Conservation (phyloP, 2,329 filamentous ascomycete genomes). For the Chaetothyriales sp. region DNA sequence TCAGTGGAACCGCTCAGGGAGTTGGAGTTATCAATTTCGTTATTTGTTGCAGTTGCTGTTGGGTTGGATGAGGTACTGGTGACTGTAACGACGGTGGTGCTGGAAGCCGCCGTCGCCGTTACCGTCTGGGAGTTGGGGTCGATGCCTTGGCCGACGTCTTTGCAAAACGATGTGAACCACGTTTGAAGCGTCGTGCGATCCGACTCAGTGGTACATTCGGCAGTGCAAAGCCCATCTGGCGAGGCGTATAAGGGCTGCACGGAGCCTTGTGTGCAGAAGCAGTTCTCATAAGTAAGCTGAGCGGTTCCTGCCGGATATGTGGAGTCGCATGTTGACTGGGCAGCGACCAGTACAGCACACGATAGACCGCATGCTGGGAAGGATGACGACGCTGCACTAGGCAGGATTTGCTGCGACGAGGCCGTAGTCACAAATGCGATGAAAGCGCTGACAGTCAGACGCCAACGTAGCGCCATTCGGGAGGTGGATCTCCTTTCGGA, state of each 20-base stretch:
- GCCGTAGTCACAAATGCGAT: constrained; percentile 17
- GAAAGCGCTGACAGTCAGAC: constrained; percentile 12
- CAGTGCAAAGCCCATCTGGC: constrained; percentile 48
- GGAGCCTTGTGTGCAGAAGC: constrained; percentile 56
- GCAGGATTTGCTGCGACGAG: constrained; percentile 22
- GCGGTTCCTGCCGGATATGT: constrained; percentile 37
- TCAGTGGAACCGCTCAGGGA: background rate
- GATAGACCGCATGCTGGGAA: constrained; percentile 49
- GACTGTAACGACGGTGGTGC: constrained; percentile 10
- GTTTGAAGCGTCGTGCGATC: constrained; percentile 46
- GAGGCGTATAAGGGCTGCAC: constrained; percentile 46
- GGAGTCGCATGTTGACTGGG: constrained; percentile 58
- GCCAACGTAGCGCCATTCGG: background rate
- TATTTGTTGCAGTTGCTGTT: constrained; percentile 17
- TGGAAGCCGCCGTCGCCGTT: constrained; percentile 12
- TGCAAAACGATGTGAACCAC: constrained; percentile 61
- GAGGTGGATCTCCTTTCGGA: background rate
- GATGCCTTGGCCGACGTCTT: constrained; percentile 29
- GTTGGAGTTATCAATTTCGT: constrained; percentile 6
- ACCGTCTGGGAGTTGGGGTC: constrained; percentile 21
- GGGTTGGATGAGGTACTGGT: constrained; percentile 14
- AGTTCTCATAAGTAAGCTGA: constrained; percentile 46
- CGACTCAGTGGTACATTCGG: constrained; percentile 39
- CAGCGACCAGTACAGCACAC: constrained; percentile 53
- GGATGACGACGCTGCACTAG: constrained; percentile 26